Evolutionary conservation across 2,329 filamentous ascomycete species (phyloP).

Genomic region (Fusarium sororula): DNA sequence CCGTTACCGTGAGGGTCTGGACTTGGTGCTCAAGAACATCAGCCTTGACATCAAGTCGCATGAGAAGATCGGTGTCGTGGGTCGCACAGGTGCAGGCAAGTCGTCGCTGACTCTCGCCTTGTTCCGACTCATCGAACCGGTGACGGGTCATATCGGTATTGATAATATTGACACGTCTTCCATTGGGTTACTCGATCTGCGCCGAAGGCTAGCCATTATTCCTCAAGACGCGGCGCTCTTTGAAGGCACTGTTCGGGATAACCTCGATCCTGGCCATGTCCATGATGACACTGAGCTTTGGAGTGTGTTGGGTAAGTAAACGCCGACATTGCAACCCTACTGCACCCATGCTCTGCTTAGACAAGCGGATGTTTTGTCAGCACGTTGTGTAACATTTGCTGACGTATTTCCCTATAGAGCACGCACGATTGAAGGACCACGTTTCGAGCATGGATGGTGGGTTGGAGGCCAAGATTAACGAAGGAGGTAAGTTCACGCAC

Average conservation of each 20-base stretch:
- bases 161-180: constrained; percentile 88
- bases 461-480: constrained; percentile 88
- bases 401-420: constrained; percentile 64
- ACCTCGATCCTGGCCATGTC: constrained; percentile 92
- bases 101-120: constrained; percentile 91
- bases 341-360: neutral
- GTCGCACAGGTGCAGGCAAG: constrained; percentile 95
- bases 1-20: constrained; percentile 87
- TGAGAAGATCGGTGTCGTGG: constrained; percentile 98
- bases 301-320: constrained; percentile 83
- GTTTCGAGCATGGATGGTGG: constrained; percentile 86
- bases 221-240: constrained; percentile 97
- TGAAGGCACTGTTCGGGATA: constrained; percentile 91
- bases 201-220: constrained; percentile 92
- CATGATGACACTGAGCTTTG: constrained; percentile 97
- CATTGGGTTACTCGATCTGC: constrained; percentile 89
- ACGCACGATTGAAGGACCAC: constrained; percentile 92
- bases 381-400: constrained; percentile 33
- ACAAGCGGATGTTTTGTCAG: constrained; percentile 20
- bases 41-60: constrained; percentile 92
- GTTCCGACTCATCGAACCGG: constrained; percentile 94
- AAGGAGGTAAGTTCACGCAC: constrained; percentile 78
- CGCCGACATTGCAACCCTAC: constrained; percentile 23
- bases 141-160: constrained; percentile 84
- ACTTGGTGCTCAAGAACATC: constrained; percentile 93